Evolutionary conservation across 202 grass and related monocot species (phyloP).

Genomic region (Elaeis oleifera): DNA sequence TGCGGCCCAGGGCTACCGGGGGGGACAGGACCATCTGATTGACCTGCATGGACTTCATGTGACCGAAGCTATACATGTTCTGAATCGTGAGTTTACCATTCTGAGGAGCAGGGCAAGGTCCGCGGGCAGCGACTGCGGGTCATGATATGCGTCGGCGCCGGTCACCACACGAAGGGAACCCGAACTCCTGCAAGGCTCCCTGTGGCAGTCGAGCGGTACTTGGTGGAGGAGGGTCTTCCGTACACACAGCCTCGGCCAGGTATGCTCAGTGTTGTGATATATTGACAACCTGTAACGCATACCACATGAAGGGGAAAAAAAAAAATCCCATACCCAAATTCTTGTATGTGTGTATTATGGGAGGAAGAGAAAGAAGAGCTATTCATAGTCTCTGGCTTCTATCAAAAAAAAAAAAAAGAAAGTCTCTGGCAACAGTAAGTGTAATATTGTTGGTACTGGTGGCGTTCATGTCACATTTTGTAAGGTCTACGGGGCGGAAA

Average conservation of each 20-base stretch:
- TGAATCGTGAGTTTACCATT: slow-evolving; percentile 67
- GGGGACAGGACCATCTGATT: slow-evolving; percentile 63
- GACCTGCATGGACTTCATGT: slow-evolving; percentile 68
- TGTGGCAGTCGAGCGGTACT: slow-evolving; percentile 61
- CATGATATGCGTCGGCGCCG: slow-evolving; percentile 55
- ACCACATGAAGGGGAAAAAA: slow-evolving; percentile 22
- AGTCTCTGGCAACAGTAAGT: slow-evolving; percentile 15
- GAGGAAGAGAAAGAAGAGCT: slow-evolving; percentile 51
- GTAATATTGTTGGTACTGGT: slow-evolving; percentile 46
- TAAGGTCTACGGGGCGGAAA: slow-evolving; percentile 43
- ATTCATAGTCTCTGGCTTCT: slow-evolving; percentile 16
- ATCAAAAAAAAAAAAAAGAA: no score
- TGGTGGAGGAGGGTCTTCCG: slow-evolving; percentile 59
- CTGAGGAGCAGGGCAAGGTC: slow-evolving; percentile 50
- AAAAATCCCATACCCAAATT: slow-evolving; percentile 2
- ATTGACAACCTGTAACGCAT: slow-evolving; percentile 32
- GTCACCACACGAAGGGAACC: slow-evolving; percentile 17
- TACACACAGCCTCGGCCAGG: slow-evolving; percentile 51
- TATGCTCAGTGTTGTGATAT: slow-evolving; percentile 58
- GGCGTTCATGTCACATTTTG: slow-evolving; percentile 48
- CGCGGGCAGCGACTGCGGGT: slow-evolving; percentile 40
- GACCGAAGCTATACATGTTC: slow-evolving; percentile 61
- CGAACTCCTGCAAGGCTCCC: slow-evolving; percentile 49
- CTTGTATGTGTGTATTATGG: slow-evolving; percentile 68
- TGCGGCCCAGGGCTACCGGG: slow-evolving; percentile 48